Base-by-base conservation (phyloP, 768 basidiomycete genomes). In the Termitomyces sp. region DNA sequence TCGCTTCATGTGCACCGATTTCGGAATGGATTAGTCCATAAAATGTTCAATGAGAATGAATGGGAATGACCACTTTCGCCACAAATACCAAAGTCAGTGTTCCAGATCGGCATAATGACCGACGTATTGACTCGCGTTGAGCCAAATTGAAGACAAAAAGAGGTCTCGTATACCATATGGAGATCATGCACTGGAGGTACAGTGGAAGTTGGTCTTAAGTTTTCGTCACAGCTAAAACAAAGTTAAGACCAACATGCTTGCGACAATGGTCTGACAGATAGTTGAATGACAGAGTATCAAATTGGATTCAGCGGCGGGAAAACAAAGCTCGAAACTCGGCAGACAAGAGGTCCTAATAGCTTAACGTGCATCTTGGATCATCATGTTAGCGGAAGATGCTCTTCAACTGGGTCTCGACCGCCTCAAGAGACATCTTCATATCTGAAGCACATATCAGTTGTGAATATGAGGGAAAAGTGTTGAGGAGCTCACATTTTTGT, bases 341-440 rank as follows among this genome's bases (percentile, higher is more conserved):
- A 30, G 39, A 39, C 6, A 26, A 39, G n/a, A 20, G 26, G 26
- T 18, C 45, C 18, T 46, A 10, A 45, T 16, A 45, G 26, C 14
- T 7, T 27, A 18, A n/a, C 27, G 9, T 14, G n/a, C 22, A 27
- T 27, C 47, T 37, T 16, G 12, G 26, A 48, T 32, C 3, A 24
- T 22, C 2, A 34, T 32, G 5, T 57, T 65, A 74, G 64, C 69
- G 65, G 70, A 86, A 92, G 54, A 91, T 83, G 34, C 76, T 79
- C 63, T 84, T 80, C 57, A 91, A 82, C 63, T 88, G 84, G 7
- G 73, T 69, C 65, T 92, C 90, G 22, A 93, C 88, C 48, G 87
- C 87, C 30, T 91, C 89, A 0, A 85, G 73, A 0, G 87, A 82
- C 71, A 87, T 73, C 69, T 90, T 93, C 74, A 93, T 91, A 73